Base-by-base conservation (phyloP, 768 basidiomycete species). In the Xerocomellus dryophilus region DNA sequence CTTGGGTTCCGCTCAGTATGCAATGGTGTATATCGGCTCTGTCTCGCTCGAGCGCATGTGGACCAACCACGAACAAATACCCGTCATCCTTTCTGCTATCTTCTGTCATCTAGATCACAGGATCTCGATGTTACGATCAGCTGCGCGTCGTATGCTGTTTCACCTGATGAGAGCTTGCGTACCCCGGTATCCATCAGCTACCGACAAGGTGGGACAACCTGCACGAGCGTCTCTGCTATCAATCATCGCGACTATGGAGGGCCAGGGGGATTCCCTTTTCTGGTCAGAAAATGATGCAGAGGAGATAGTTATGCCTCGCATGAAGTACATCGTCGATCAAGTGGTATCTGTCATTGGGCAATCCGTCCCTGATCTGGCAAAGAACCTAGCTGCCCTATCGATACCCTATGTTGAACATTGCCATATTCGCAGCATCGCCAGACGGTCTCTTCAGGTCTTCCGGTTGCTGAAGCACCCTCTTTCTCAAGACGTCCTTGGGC, bases 361-460 rank as follows among this genome's bases (percentile, higher is more conserved):
- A 18, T 73, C 90, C 15, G 82, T 83, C 46, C 83, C 88, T 9
- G 75, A 78, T n/a, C 71, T 96, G 29, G 75, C 82, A 35, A 82
- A 86, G 50, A 76, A 81, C 42, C 93, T 95, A 85, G 92, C 90
- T 7, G 85, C 85, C 3, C 59, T 93, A 29, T 88, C 90, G 10
- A 72, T 97, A 53, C 73, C 77, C 27, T 97, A 95, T 86, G 88
- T 91, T 5, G 93, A 92, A 12, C 78, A 86, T 2, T 96, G 93
- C 63, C 88, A 90, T 15, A 91, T 93, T 56, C 84, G 92, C 43
- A 83, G 85, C 36, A 84, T 85, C 18, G 93, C 95, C 3, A 91
- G 90, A 72, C 81, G 93, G 31, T 95, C 93, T 10, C 75, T 97
- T 54, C 94, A 97, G 67, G 76, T 93, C n/a, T 93, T 91, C 71